phyloP scores from a whole-genome alignment of 2,329 filamentous ascomycete genomes.

The Botrytis fragariae region DNA sequence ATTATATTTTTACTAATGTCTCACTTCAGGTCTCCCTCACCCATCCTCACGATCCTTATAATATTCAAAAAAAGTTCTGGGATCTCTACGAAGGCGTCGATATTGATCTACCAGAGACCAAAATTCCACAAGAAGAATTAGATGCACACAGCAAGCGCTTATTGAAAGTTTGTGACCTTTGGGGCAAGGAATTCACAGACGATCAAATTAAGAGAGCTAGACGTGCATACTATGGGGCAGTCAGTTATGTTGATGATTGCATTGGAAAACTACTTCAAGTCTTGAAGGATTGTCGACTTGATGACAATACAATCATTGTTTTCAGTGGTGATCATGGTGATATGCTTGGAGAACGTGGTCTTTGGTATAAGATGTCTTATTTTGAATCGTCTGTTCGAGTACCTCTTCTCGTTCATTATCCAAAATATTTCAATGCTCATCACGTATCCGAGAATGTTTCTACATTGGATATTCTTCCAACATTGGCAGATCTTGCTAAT shows the following conservation, averaged over 20 bases:
- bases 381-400: slow-evolving; percentile 90
- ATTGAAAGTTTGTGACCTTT: slow-evolving; percentile 81
- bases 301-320: slow-evolving; percentile 83
- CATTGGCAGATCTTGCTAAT: slow-evolving; percentile 78
- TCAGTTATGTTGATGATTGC: slow-evolving; percentile 92
- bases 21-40: slow-evolving; percentile 66
- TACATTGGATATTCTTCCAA: slow-evolving; percentile 86
- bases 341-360: slow-evolving; percentile 87
- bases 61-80: slow-evolving; percentile 92
- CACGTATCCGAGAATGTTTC: slow-evolving; percentile 82
- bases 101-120: slow-evolving; percentile 76
- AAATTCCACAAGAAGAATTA: slow-evolving; percentile 75
- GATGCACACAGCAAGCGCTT: slow-evolving; percentile 86
- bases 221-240: slow-evolving; percentile 87
- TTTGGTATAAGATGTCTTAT: slow-evolving; percentile 99
- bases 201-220: slow-evolving; percentile 84
- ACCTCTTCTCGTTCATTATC: slow-evolving; percentile 80
- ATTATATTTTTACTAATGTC: background rate
- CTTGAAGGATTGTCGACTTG: slow-evolving; percentile 74
- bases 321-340: slow-evolving; percentile 94
- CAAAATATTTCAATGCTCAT: slow-evolving; percentile 70
- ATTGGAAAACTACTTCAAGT: slow-evolving; percentile 78
- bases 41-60: slow-evolving; percentile 93
- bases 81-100: slow-evolving; percentile 86
- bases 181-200: slow-evolving; percentile 77